These are phyloP conservation scores for Decorospora gaudefroyi DNA, from an alignment of 2,329 filamentous ascomycete genomes.

Conservation along the genomic window DNA sequence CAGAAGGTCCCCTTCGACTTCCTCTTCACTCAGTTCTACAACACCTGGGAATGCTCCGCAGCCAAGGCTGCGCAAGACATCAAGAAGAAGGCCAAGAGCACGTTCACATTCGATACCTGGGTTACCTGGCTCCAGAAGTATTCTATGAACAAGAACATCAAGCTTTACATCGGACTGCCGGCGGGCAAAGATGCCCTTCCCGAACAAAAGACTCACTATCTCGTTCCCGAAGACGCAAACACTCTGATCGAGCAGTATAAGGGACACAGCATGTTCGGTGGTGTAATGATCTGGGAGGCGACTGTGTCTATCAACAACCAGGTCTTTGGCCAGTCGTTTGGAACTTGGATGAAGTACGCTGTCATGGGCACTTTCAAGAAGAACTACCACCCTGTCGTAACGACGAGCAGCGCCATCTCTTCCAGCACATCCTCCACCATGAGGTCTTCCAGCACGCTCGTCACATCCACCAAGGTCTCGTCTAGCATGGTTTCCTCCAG, in stretches of 20 bases:
- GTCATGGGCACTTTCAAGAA: constrained; percentile 26
- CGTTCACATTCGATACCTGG: constrained; percentile 56
- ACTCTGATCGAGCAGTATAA: constrained; percentile 49
- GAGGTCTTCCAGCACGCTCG: not conserved
- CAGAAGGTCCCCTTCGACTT: constrained; percentile 55
- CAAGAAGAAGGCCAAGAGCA: constrained; percentile 31
- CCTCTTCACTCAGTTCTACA: constrained; percentile 62
- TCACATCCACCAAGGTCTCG: not conserved
- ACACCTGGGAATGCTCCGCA: constrained; percentile 58
- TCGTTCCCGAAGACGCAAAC: constrained; percentile 54
- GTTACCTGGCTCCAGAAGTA: constrained; percentile 44
- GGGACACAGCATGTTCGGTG: constrained; percentile 55
- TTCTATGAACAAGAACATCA: constrained; percentile 50
- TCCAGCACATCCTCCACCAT: constrained; percentile 5
- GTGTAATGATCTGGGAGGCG: constrained; percentile 65
- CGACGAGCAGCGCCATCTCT: constrained; percentile 12
- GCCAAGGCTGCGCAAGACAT: constrained; percentile 44
- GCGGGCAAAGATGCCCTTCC: constrained; percentile 33
- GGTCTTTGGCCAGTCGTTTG: constrained; percentile 52
- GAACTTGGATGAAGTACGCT: constrained; percentile 54
- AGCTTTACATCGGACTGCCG: constrained; percentile 59
- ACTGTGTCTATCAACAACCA: constrained; percentile 55
- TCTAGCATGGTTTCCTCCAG: constrained; percentile 4
- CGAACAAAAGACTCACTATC: constrained; percentile 49
- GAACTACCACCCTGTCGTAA: constrained; percentile 25